Evolutionary conservation across 2,329 filamentous ascomycete genomes (phyloP), one percentile per base, ranked within the genome.

Genomic region (Paracoccidioides brasiliensis): DNA sequence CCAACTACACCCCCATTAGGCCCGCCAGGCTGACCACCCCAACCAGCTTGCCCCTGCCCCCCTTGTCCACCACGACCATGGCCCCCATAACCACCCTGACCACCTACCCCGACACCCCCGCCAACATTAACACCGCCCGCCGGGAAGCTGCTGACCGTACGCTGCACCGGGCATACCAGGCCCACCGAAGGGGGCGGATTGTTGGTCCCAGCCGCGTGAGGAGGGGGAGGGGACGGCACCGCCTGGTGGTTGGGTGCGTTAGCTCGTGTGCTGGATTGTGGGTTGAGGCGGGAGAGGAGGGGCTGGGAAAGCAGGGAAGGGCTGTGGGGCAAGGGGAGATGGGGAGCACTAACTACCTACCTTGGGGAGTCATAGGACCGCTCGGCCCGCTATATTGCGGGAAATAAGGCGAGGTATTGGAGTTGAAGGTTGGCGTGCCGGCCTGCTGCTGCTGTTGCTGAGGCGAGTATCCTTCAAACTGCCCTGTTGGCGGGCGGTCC

Each of bases 401-500:
- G 72, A 96, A 97, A 77, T 89, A 96, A 40, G 78, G 76, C 57
- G 88, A 86, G 46, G 88, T 88, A 64, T 84, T 87, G 60, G 87
- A 85, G 67, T 85, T 69, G 64, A 71, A 95, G 55, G 75, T 76
- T 54, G 80, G 82, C 62, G 79, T 84, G 72, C 82, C 84, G 64
- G 80, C 85, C 64, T n/a, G n/a, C n/a, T n/a, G n/a, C n/a, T n/a
- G n/a, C n/a, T n/a, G n/a, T n/a, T 83, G 88, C 69, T 90, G 87
- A 54, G 90, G 85, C 64, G 86, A 84, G 69, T 87, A 91, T 64
- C 88, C 88, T 65, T 95, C 94, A 63, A 85, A 86, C 66, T 86
- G 80, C 63, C 84, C 81, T 64, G 83, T 90, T 33, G 93, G 89
- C 54, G 90, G 90, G 75, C 95, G 95, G 74, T 98, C 93, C 76